These are phyloP conservation scores for Stereocaulon alpinum DNA, from an alignment of 495 filamentous ascomycete species.

Conservation along the genomic window DNA sequence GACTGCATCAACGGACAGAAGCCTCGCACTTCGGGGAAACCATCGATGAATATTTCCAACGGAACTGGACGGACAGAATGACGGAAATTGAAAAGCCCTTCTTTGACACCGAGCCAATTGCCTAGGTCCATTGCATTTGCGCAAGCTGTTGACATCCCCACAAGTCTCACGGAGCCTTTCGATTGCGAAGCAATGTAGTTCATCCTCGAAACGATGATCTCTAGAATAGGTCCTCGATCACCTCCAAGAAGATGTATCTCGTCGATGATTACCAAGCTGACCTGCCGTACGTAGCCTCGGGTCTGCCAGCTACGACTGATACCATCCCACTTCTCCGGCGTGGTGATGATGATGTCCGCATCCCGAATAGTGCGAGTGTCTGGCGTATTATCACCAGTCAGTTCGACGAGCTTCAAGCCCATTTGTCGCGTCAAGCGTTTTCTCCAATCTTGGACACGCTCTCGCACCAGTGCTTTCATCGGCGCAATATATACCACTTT, in stretches of 20 bases:
- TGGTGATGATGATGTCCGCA: conserved; percentile 97
- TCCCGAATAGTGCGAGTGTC: conserved; percentile 90
- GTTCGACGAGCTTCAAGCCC: conserved; percentile 84
- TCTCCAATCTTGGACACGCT: conserved; percentile 93
- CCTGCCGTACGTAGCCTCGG: conserved; percentile 86
- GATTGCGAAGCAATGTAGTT: conserved; percentile 94
- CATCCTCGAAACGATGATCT: conserved; percentile 99
- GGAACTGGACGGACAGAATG: conserved; percentile 97
- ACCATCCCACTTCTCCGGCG: conserved; percentile 99
- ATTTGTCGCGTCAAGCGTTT: conserved; percentile 72
- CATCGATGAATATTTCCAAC: conserved; percentile 91
- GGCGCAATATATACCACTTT: conserved; percentile 99
- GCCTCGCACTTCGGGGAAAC: conserved; percentile 87
- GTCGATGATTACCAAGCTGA: conserved; percentile 95
- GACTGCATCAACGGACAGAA: conserved; percentile 98
- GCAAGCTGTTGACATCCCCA: conserved; percentile 98
- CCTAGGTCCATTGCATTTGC: conserved; percentile 89
- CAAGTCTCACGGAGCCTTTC: conserved; percentile 74
- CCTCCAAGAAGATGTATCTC: conserved; percentile 96
- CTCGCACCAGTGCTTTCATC: conserved; percentile 96
- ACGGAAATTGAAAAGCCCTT: conserved; percentile 94
- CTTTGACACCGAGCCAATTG: conserved; percentile 96
- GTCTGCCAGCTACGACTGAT: conserved; percentile 98
- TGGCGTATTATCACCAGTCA: conserved; percentile 97
- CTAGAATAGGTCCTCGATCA: conserved; percentile 90